Percentiles rank a stretch among this genome's conserved stretches.
Evolutionary conservation across 2,329 filamentous ascomycete genomes (phyloP).

Genomic region (Ascocoryne sarcoides): DNA sequence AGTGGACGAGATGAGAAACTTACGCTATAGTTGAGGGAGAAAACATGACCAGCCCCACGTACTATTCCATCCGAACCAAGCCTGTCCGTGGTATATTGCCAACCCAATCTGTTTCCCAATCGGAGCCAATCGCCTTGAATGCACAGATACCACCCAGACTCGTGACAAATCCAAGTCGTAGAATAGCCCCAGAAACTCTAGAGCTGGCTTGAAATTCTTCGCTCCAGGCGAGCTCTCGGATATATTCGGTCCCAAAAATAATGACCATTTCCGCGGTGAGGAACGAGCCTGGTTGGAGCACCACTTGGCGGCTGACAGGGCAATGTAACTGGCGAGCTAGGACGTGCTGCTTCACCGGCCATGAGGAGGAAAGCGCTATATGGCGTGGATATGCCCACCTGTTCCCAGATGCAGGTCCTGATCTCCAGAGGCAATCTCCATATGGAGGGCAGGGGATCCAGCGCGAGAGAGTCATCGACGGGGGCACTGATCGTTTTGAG

Average conservation of each 20-base stretch:
- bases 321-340: constrained; percentile 5
- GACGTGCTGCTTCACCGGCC: constrained; percentile 6
- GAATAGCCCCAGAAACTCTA: constrained; percentile 5
- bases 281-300: constrained; percentile 6
- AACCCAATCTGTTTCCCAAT: constrained; percentile 11
- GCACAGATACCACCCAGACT: constrained; percentile 10
- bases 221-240: constrained; percentile 2
- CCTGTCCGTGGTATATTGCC: constrained; percentile 4
- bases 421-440: constrained; percentile 5
- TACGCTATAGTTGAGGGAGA: constrained; percentile 9
- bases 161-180: constrained; percentile 3
- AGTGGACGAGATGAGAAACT: constrained; percentile 3
- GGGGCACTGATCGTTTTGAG: too few species aligned
- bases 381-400: constrained; percentile 4
- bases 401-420: constrained; percentile 9
- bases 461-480: too few species aligned
- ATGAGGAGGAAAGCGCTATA: constrained; percentile 10
- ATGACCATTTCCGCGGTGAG: constrained; percentile 6
- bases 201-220: constrained; percentile 1
- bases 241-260: constrained; percentile 11
- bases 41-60: neutral
- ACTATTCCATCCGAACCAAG: constrained; percentile 8
- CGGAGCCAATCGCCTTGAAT: constrained; percentile 7
- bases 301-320: constrained; percentile 1
- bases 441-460: too few species aligned